Conservation (phyloP, 768 basidiomycete species). For the Cantharellus anzutake region DNA sequence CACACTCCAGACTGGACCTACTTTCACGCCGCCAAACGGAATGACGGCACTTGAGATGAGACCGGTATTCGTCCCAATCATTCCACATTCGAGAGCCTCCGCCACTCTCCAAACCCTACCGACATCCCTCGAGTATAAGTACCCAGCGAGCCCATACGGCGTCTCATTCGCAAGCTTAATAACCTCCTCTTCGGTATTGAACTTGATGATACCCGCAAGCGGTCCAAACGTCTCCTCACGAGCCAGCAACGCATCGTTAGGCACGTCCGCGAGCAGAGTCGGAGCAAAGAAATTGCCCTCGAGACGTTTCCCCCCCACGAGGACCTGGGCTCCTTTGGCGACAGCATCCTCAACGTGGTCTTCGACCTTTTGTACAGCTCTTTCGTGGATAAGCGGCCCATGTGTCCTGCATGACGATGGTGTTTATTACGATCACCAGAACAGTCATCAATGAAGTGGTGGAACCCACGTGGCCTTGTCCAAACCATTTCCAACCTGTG, state of each 20-base stretch:
- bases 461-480: conserved; percentile 50
- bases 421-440: not conserved
- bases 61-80: conserved; percentile 74
- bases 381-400: conserved; percentile 80
- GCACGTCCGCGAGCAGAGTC: conserved; percentile 78
- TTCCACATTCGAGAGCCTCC: conserved; percentile 85
- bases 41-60: conserved; percentile 57
- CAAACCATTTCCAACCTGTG: conserved; percentile 65
- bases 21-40: conserved; percentile 79
- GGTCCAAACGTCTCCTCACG: conserved; percentile 93
- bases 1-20: not conserved
- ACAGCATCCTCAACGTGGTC: conserved; percentile 81
- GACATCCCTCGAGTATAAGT: conserved; percentile 79
- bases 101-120: conserved; percentile 88
- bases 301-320: conserved; percentile 68
- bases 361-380: conserved; percentile 70
- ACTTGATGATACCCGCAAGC: conserved; percentile 68
- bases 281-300: conserved; percentile 57
- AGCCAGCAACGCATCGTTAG: conserved; percentile 40
- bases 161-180: conserved; percentile 67
- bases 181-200: conserved; percentile 89
- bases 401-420: conserved; percentile 41
- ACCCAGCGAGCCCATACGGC: conserved; percentile 78
- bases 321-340: conserved; percentile 63
- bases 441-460: not conserved